Evolutionary conservation across 1,139 yeast genomes (phyloP).

Genomic region (Kurtzmaniella natalensis): DNA sequence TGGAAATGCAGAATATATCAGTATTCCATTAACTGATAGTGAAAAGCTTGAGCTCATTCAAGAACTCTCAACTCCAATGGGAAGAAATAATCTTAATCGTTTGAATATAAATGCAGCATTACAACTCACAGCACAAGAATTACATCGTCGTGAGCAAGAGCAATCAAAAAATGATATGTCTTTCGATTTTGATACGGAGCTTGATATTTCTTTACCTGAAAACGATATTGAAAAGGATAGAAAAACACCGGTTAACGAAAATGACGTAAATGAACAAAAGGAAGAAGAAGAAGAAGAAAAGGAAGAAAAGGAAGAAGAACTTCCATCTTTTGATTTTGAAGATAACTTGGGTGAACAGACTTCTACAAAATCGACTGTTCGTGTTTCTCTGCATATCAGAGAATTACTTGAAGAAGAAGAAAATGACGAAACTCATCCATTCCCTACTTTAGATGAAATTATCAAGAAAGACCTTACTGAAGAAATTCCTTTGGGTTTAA

Average conservation of each 20-base stretch:
- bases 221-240: slow-evolving; percentile 13
- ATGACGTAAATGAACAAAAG: slow-evolving; percentile 11
- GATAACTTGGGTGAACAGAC: slow-evolving; percentile 12
- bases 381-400: slow-evolving; percentile 52
- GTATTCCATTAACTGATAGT: slow-evolving; percentile 24
- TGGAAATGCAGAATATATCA: slow-evolving; percentile 14
- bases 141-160: slow-evolving; percentile 5
- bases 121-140: slow-evolving; percentile 3
- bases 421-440: slow-evolving; percentile 15
- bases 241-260: slow-evolving; percentile 11
- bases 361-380: slow-evolving; percentile 45
- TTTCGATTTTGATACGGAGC: slow-evolving; percentile 25
- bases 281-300: slow-evolving; percentile 12
- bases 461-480: slow-evolving; percentile 32
- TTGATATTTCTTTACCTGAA: slow-evolving; percentile 39
- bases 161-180: slow-evolving; percentile 10
- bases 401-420: slow-evolving; percentile 7
- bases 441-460: slow-evolving; percentile 15
- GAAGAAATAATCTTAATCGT: not conserved
- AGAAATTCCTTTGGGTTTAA: slow-evolving; percentile 27
- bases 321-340: slow-evolving; percentile 2
- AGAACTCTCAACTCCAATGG: slow-evolving; percentile 31
- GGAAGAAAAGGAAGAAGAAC: slow-evolving; percentile 9
- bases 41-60: slow-evolving; percentile 35
- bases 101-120: slow-evolving; percentile 17